These are phyloP conservation scores for Schizothecium vesticola DNA, from an alignment of 495 filamentous ascomycete species.

Conservation along the genomic window DNA sequence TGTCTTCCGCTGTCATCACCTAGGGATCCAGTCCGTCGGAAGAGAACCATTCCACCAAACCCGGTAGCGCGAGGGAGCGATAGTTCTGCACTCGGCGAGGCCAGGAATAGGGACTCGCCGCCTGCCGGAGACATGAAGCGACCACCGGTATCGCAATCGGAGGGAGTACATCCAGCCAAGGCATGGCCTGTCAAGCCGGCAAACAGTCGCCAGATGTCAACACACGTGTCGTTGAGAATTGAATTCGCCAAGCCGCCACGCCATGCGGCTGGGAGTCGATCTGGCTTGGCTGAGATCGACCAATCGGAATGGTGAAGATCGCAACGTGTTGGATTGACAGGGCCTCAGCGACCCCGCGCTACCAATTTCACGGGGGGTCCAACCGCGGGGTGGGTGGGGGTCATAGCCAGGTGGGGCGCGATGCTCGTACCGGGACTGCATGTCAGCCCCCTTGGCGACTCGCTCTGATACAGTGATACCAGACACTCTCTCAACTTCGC, in stretches of 20 bases:
- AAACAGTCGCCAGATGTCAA: not conserved
- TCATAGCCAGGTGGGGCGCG: not conserved
- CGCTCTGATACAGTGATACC: not conserved
- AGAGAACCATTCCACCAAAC: not conserved
- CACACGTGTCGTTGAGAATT: not conserved
- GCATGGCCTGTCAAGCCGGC: not conserved
- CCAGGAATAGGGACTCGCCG: not conserved
- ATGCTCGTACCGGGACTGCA: not conserved
- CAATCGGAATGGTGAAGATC: not conserved
- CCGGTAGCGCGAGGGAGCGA: not conserved
- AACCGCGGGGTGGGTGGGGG: not conserved
- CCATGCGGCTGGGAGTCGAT: not conserved
- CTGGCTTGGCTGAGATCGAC: not conserved
- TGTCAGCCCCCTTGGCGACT: not conserved
- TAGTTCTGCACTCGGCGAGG: not conserved
- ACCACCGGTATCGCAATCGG: not conserved
- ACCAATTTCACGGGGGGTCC: not conserved
- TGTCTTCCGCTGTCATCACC: not conserved
- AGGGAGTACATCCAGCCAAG: not conserved
- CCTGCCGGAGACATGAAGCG: not conserved
- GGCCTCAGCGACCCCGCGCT: not conserved
- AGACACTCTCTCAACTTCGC: no score
- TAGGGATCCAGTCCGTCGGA: not conserved
- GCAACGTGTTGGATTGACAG: not conserved
- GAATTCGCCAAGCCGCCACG: not conserved